Base-by-base conservation (phyloP, 164 flowering plant species). In the Dillenia suffruticosa region DNA sequence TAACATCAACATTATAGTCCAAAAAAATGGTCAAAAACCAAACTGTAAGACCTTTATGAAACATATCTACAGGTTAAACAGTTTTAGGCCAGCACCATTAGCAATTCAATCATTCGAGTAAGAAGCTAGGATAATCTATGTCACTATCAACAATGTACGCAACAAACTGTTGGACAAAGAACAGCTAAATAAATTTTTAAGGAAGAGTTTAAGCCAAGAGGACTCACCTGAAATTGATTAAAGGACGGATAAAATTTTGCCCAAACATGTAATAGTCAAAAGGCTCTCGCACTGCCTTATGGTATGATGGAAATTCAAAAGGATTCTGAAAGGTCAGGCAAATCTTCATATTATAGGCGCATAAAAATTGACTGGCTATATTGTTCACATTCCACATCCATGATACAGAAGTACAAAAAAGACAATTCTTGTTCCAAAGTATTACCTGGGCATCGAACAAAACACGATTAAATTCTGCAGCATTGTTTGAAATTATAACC, bases 251-350 rank as follows among this genome's bases (percentile, higher is more conserved):
- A 71, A 88, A 94, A 52, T 82, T 84, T 65, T 91, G 97, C 73
- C 92, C 99, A 74, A 94, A 89, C 77, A 57, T 72, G 72, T 81
- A 94, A 66, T 94, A 94, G 80, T 94, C 99, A 80, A 91, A 86
- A 46, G 99, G 97, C 75, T 85, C 84, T 68, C 99, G 78, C 56
- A 84, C 61, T 57, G 97, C 96, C 75, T 80, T 76, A 74, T 94
- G 99, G 76, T 82, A 57, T 50, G 99, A 78, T 61, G 84, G 32
- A 71, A 94, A 94, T 57, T 59, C 72, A 79, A 78, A 91, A 54
- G 99, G 88, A 15, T 89, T 89, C 99, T 94, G 88, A 68, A 75
- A 79, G 49, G 44, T 43, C 49, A 69, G 57, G 47, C 52, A 49
- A 17, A 57, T n/a, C 10, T 16, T 63, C 44, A 61, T 45, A 26